Evolutionary conservation across 1,139 yeast species (phyloP), one percentile per base, ranked within the genome.

Genomic region (Geotrichum citri-aurantii): DNA sequence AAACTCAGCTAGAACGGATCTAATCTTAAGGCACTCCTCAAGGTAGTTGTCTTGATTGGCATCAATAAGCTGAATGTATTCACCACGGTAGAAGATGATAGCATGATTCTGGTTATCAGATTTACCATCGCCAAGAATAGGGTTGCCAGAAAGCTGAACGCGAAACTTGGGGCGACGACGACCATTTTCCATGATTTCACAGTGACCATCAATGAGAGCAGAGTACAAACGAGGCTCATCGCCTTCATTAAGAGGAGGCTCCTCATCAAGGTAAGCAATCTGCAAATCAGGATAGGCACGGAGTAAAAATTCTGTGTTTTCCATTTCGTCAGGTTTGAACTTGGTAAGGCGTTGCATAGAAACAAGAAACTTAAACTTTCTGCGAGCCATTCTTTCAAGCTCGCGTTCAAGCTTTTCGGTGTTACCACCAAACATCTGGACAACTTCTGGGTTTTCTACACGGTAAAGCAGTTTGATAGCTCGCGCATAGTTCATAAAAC

Each of bases 261-360:
- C 99, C 79, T 93, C 99, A 74, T 93, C 99, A 73, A 93, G 83
- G 80, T 89, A 93, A 66, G 99, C 97, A 80, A 93, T 91, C 79
- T 93, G 99, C 75, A 93, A 81, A 73, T 93, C 99, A 59, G 99
- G 99, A 78, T 93, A 93, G 70, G 99, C 99, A 77, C 99, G 89
- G 70, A 93, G 83, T 78, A 93, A 85, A 76, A 93, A 93, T 76
- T 93, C 99, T 61, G 98, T 96, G 73, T 93, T 93, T 79, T 93
- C 99, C 83, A 90, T 81, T 78, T 93, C 99, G 69, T 93, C 97
- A 64, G 96, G 96, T 75, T 91, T 88, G 77, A 93, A 93, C 76
- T 93, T 93, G 65, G 97, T 83, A 73, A 93, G 82, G 83, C 99
- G 88, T 81, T 93, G 99, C 99, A 93, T 93, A 56, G 98, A 89